Conservation (phyloP, 257 asterid genomes). For the Plantago ovata region DNA sequence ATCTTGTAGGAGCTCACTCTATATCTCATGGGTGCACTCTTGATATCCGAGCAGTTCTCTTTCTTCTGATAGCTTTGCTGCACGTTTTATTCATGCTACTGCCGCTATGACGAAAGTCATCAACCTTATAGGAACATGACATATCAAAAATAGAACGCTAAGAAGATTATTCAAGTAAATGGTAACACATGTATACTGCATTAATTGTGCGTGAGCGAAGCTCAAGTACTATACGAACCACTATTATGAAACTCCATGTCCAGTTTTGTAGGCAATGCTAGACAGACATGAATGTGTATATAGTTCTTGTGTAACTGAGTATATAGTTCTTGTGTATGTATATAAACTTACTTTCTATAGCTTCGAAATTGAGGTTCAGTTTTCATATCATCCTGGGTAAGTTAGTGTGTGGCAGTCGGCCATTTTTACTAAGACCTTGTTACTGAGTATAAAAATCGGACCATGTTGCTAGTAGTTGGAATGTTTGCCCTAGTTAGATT, state of each 20-base stretch:
- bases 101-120: conserved; percentile 22
- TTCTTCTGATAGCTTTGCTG: conserved; percentile 40
- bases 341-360: too few species aligned
- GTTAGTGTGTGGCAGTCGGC: too few species aligned
- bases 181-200: conserved; percentile 16
- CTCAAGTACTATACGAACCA: conserved; percentile 19
- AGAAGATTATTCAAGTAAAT: conserved; percentile 20
- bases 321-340: background rate
- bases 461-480: too few species aligned
- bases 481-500: too few species aligned
- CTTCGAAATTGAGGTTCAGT: too few species aligned
- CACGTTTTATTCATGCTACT: conserved; percentile 33
- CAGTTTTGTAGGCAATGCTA: conserved; percentile 32
- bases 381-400: too few species aligned
- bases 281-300: conserved; percentile 26
- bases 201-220: conserved; percentile 30
- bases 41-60: conserved; percentile 14
- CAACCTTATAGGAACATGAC: conserved; percentile 6
- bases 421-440: too few species aligned
- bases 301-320: conserved; percentile 34
- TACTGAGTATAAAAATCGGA: too few species aligned
- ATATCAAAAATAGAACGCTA: conserved; percentile 23
- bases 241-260: conserved; percentile 24
- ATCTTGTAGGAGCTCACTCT: conserved; percentile 95
- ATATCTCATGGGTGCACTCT: conserved; percentile 39